Base-by-base conservation (phyloP, 176 grass and related monocot genomes). In the Hsuehochloa calcarea region DNA sequence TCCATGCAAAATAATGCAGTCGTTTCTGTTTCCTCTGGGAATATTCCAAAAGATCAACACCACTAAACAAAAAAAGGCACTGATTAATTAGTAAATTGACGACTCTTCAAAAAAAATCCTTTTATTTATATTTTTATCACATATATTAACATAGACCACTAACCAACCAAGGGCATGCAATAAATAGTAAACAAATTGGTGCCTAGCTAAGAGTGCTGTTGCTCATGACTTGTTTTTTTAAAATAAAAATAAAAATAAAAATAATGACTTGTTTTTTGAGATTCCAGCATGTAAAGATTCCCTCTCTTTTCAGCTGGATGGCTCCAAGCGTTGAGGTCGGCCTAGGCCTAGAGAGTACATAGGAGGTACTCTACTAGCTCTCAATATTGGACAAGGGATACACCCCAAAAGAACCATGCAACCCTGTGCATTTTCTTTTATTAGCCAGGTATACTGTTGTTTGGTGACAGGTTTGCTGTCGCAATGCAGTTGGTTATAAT, bases 231-330 rank as follows among this genome's bases (percentile, higher is more conserved):
- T 78, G n/a, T n/a, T n/a, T n/a, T n/a, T n/a, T n/a, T n/a, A n/a
- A n/a, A n/a, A n/a, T n/a, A n/a, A n/a, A n/a, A n/a, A n/a, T n/a
- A n/a, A n/a, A n/a, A n/a, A n/a, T n/a, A n/a, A n/a, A n/a, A n/a
- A n/a, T n/a, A n/a, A n/a, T n/a, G n/a, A n/a, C n/a, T n/a, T n/a
- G n/a, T n/a, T n/a, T 65, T 55, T 70, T 39, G 4, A 67, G 74
- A 79, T 73, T 59, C 72, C 58, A 83, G 74, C 29, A 72, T 67
- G 89, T 58, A 83, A 86, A 90, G 80, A 90, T 90, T 90, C 89
- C 39, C 59, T 51, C 40, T 79, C 40, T 79, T 87, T 79, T 83
- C 79, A 74, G 59, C 56, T 87, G 84, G 80, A 83, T 82, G 73
- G 80, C 74, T 83, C 84, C 84, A 86, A 86, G 60, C 40, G 39